phyloP scores from a whole-genome alignment of 176 grass and related monocot species.

The Hyparrhenia diplandra region DNA sequence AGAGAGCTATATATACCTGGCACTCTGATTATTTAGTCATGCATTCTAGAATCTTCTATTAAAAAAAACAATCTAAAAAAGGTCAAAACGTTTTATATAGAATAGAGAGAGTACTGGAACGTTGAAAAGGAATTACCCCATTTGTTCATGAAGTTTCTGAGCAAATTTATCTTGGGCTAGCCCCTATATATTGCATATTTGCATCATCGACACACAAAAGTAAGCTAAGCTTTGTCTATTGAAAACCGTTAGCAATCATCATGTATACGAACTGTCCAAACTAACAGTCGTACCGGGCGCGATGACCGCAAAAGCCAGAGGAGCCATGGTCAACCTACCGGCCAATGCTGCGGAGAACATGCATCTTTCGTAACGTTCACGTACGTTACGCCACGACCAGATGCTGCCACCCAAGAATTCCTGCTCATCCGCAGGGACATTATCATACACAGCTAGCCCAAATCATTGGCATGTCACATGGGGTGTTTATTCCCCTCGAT shows the following conservation, averaged over 20 bases:
- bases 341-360: slow-evolving; percentile 31
- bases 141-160: background rate
- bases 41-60: no score
- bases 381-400: slow-evolving; percentile 13
- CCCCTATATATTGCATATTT: background rate
- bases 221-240: background rate
- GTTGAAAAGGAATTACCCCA: background rate
- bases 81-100: no score
- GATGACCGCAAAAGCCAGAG: background rate
- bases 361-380: slow-evolving; percentile 24
- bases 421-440: slow-evolving; percentile 2
- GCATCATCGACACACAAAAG: background rate
- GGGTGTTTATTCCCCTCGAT: slow-evolving; percentile 3
- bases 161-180: background rate
- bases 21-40: no score
- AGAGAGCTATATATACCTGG: no score
- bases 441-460: background rate
- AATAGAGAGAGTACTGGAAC: no score
- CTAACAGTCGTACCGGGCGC: background rate
- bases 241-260: background rate
- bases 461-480: slow-evolving; percentile 38
- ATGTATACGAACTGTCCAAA: background rate
- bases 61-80: no score
- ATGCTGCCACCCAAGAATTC: slow-evolving; percentile 7
- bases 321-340: background rate